Evolutionary conservation across 805 yeast species (phyloP).

Genomic region (Candida sonorensis): DNA sequence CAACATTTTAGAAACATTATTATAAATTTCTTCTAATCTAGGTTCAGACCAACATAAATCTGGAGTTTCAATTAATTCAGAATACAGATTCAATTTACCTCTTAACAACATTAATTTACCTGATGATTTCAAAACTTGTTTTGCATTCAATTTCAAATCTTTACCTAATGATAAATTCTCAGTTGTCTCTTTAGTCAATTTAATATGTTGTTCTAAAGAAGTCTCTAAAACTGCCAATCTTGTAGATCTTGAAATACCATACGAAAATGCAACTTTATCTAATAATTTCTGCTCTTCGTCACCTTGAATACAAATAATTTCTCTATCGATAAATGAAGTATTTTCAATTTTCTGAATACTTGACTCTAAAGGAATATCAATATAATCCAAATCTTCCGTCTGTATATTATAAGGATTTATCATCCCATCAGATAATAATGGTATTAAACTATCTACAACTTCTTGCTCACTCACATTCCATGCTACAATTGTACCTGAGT

Average conservation of each 20-base stretch:
- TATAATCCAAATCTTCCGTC: slow-evolving; percentile 82
- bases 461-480: slow-evolving; percentile 70
- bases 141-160: slow-evolving; percentile 42
- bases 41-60: slow-evolving; percentile 94
- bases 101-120: slow-evolving; percentile 71
- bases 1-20: slow-evolving; percentile 58
- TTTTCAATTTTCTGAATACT: no score
- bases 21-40: slow-evolving; percentile 67
- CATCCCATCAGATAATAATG: slow-evolving; percentile 44
- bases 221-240: slow-evolving; percentile 75
- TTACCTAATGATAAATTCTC: slow-evolving; percentile 61
- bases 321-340: slow-evolving; percentile 47
- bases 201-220: slow-evolving; percentile 62
- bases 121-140: slow-evolving; percentile 59
- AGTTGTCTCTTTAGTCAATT: slow-evolving; percentile 55
- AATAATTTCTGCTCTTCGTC: slow-evolving; percentile 42
- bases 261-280: slow-evolving; percentile 84
- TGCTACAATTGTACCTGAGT: slow-evolving; percentile 74
- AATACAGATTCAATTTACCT: slow-evolving; percentile 78
- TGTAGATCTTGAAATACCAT: slow-evolving; percentile 83
- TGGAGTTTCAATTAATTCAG: slow-evolving; percentile 87
- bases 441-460: slow-evolving; percentile 40
- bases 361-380: no score
- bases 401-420: slow-evolving; percentile 47
- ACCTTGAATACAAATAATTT: slow-evolving; percentile 61